Conservation (phyloP, 192 early-diverging fungal species). For the Linnemannia hyalina region DNA sequence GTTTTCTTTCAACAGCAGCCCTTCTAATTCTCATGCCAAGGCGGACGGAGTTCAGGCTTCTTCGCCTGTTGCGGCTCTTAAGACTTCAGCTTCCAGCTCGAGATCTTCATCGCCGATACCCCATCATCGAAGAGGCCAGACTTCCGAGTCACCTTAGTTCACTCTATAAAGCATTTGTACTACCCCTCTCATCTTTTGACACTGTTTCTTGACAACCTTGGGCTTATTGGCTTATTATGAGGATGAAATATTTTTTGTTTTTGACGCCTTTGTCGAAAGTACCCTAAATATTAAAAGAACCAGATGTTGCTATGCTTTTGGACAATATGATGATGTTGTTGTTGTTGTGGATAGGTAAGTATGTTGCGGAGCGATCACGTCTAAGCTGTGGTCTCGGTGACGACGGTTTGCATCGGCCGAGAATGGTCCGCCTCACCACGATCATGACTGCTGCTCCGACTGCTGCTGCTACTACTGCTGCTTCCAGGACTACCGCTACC, state of each 20-base stretch:
- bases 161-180: too few relatives aligned
- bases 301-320: too few relatives aligned
- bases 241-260: too few relatives aligned
- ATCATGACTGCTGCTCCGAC: slow-evolving; percentile 36
- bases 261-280: too few relatives aligned
- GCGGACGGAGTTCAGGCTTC: not conserved
- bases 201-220: not conserved
- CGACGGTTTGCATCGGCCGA: slow-evolving; percentile 15
- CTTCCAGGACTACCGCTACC: not conserved
- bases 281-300: too few relatives aligned
- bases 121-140: slow-evolving; percentile 11
- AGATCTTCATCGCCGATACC: slow-evolving; percentile 25
- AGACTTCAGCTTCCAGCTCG: not conserved
- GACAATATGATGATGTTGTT: not conserved
- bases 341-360: not conserved
- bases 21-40: not conserved
- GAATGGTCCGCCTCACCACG: not conserved
- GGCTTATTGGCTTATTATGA: too few relatives aligned
- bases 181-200: too few relatives aligned
- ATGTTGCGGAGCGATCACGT: not conserved
- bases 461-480: slow-evolving; percentile 19
- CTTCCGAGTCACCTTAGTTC: not conserved
- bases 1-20: slow-evolving; percentile 58
- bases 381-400: slow-evolving; percentile 21
- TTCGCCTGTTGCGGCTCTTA: not conserved